Evolutionary conservation across 345 rosid species (phyloP).

Genomic region (Brassica nigra): DNA sequence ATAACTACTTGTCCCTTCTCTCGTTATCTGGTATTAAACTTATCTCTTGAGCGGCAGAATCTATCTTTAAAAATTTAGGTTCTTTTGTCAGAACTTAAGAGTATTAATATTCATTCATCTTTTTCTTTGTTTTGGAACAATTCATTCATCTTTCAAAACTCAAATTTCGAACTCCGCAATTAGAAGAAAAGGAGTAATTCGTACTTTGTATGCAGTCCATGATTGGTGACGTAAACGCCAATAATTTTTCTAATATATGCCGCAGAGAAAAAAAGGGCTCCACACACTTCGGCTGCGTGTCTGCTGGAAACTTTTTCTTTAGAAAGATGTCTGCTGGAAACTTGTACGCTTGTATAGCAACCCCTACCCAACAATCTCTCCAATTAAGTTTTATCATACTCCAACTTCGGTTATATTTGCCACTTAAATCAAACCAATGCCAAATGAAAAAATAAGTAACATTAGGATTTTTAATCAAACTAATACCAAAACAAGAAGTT

Average conservation of each 20-base stretch:
- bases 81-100: background rate
- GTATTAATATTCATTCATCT: background rate
- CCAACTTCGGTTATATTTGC: background rate
- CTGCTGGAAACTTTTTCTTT: constrained; percentile 38
- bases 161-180: background rate
- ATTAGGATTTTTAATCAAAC: background rate
- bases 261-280: constrained; percentile 9
- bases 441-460: background rate
- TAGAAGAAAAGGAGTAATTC: constrained; percentile 7
- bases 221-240: constrained; percentile 32
- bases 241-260: constrained; percentile 29
- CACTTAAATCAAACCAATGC: background rate
- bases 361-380: background rate
- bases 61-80: background rate
- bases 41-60: background rate
- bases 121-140: no score
- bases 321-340: background rate
- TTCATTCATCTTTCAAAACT: background rate
- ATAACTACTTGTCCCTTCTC: no score
- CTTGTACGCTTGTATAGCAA: background rate
- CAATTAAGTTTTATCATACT: background rate
- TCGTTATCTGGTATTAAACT: no score
- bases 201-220: constrained; percentile 23
- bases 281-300: constrained; percentile 55
- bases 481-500: background rate